Evolutionary conservation across 164 flowering plant species (phyloP).

Genomic region (Buxus sempervirens): DNA sequence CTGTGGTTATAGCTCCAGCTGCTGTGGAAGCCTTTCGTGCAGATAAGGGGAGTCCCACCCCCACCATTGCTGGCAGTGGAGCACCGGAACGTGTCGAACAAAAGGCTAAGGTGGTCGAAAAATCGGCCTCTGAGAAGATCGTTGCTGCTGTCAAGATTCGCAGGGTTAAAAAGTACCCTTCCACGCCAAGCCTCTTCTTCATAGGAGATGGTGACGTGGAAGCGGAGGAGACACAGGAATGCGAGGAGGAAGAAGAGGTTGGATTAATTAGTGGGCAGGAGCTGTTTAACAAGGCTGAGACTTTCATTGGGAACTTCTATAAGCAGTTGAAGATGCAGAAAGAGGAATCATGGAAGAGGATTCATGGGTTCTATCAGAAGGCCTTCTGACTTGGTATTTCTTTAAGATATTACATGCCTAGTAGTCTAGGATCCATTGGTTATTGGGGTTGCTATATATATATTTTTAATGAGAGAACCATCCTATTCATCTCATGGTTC

Average conservation of each 20-base stretch:
- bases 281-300: conserved; percentile 61
- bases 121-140: conserved; percentile 32
- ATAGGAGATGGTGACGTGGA: conserved; percentile 39
- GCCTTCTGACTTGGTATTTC: conserved; percentile 26
- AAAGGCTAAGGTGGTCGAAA: conserved; percentile 22
- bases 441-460: not conserved
- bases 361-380: conserved; percentile 56
- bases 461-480: not conserved
- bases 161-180: conserved; percentile 49
- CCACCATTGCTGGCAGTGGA: not conserved
- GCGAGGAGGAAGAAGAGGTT: conserved; percentile 25
- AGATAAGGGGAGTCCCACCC: conserved; percentile 6
- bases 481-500: conserved; percentile 9
- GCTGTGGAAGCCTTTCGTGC: conserved; percentile 10
- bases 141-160: conserved; percentile 15
- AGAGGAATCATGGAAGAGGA: conserved; percentile 71
- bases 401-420: not conserved
- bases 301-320: conserved; percentile 71
- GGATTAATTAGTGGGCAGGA: conserved; percentile 46
- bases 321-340: conserved; percentile 80
- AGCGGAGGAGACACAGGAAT: conserved; percentile 15
- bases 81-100: not conserved
- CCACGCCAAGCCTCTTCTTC: conserved; percentile 62
- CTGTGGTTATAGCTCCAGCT: not conserved
- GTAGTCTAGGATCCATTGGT: conserved; percentile 7